phyloP scores from a whole-genome alignment of 345 rosid species.

The Erucastrum elatum region DNA sequence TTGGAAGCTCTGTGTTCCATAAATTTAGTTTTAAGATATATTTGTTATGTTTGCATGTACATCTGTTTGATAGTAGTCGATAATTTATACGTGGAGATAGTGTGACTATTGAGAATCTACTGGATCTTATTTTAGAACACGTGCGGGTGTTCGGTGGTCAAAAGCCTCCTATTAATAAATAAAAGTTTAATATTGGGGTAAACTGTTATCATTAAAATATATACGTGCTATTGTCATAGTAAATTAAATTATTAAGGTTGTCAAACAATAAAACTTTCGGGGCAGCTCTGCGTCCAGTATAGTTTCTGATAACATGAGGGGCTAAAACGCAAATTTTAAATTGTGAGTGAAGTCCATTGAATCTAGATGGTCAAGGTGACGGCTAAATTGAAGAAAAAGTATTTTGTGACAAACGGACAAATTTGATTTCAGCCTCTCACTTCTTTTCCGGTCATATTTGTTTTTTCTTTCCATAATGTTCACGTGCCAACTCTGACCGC shows the following conservation, averaged over 20 bases:
- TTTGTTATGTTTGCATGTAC: slow-evolving; percentile 21
- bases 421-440: slow-evolving; percentile 28
- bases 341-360: slow-evolving; percentile 32
- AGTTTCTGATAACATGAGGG: slow-evolving; percentile 12
- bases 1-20: slow-evolving; percentile 31
- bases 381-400: slow-evolving; percentile 33
- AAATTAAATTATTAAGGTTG: background rate
- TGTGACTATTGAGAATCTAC: slow-evolving; percentile 14
- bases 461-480: background rate
- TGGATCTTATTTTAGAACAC: slow-evolving; percentile 34
- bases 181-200: background rate
- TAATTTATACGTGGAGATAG: slow-evolving; percentile 32
- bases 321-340: background rate
- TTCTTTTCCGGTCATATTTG: slow-evolving; percentile 16
- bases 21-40: background rate
- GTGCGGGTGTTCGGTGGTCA: slow-evolving; percentile 13
- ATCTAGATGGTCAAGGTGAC: slow-evolving; percentile 43
- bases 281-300: background rate
- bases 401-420: slow-evolving; percentile 23
- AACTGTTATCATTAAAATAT: background rate
- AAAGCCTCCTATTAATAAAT: slow-evolving; percentile 27
- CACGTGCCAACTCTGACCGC: slow-evolving; percentile 36
- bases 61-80: slow-evolving; percentile 9
- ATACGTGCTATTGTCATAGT: background rate
- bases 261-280: background rate